Evolutionary conservation across 371 early-diverging fungal genomes (phyloP).

Genomic region (Circinella umbellata): DNA sequence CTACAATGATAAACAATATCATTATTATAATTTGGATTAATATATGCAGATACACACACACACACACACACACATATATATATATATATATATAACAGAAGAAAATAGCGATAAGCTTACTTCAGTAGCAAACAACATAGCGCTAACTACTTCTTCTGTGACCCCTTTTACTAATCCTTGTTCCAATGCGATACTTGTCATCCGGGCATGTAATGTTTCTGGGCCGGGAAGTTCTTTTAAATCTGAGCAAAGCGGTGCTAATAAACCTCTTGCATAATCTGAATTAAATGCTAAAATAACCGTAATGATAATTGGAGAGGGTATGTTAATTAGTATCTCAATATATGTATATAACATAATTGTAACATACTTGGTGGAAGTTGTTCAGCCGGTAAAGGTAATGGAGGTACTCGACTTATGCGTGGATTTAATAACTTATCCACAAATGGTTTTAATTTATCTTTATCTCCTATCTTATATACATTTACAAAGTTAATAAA

Average conservation of each 20-base stretch:
- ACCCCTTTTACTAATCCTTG: conserved; percentile 74
- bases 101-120: conserved; percentile 27
- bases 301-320: no score
- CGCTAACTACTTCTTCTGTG: conserved; percentile 66
- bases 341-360: background rate
- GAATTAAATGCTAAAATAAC: conserved; percentile 48
- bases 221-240: conserved; percentile 73
- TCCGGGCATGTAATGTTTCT: conserved; percentile 70
- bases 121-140: conserved; percentile 77
- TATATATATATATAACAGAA: background rate
- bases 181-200: conserved; percentile 76
- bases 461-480: conserved; percentile 36
- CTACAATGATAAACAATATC: conserved; percentile 23
- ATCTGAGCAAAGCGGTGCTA: conserved; percentile 74
- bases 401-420: conserved; percentile 50
- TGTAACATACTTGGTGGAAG: conserved; percentile 50
- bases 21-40: background rate
- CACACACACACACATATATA: no score
- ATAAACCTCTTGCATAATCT: conserved; percentile 72
- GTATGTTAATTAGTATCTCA: no score
- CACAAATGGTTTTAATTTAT: conserved; percentile 41
- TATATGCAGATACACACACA: background rate
- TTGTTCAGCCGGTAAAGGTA: conserved; percentile 52
- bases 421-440: conserved; percentile 44
- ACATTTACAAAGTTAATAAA: background rate